Percentiles rank a stretch among this genome's conserved stretches.
Conservation (phyloP, 1,284 basidiomycete genomes). For the Entoloma clypeatum region DNA sequence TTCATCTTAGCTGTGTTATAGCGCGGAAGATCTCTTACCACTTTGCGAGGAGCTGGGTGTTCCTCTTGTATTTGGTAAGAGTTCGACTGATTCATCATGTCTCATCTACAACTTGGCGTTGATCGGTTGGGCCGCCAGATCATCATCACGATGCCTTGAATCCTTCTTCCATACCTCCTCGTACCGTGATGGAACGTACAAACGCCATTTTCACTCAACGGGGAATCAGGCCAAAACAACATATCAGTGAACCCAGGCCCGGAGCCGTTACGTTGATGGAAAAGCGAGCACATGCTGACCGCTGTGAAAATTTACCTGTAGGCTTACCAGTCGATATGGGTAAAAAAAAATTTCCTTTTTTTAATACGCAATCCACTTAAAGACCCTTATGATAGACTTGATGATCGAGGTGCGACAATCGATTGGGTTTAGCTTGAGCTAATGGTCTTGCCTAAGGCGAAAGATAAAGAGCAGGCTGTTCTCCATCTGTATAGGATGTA, state of each 20-base stretch:
- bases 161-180: constrained; percentile 52
- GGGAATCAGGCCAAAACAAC: constrained; percentile 84
- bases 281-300: constrained; percentile 79
- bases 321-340: constrained; percentile 69
- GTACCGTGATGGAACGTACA: constrained; percentile 65
- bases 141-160: constrained; percentile 80
- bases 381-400: constrained; percentile 54
- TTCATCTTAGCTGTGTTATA: constrained; percentile 74
- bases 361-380: too few species aligned
- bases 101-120: background rate
- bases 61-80: constrained; percentile 65
- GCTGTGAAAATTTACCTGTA: constrained; percentile 63
- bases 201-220: constrained; percentile 73
- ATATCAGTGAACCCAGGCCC: constrained; percentile 77
- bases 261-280: constrained; percentile 81
- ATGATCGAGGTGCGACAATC: constrained; percentile 74
- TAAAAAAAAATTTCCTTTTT: constrained; percentile 24
- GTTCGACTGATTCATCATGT: background rate
- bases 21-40: constrained; percentile 80
- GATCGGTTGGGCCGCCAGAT: too few species aligned
- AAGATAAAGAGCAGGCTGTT: constrained; percentile 92
- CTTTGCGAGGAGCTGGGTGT: constrained; percentile 80
- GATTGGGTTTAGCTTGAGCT: constrained; percentile 17
- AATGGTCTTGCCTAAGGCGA: constrained; percentile 46
- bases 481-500: constrained; percentile 83